These are phyloP conservation scores for Blastobotrys ciferrii DNA, from an alignment of 1,139 yeast species.

Conservation along the genomic window DNA sequence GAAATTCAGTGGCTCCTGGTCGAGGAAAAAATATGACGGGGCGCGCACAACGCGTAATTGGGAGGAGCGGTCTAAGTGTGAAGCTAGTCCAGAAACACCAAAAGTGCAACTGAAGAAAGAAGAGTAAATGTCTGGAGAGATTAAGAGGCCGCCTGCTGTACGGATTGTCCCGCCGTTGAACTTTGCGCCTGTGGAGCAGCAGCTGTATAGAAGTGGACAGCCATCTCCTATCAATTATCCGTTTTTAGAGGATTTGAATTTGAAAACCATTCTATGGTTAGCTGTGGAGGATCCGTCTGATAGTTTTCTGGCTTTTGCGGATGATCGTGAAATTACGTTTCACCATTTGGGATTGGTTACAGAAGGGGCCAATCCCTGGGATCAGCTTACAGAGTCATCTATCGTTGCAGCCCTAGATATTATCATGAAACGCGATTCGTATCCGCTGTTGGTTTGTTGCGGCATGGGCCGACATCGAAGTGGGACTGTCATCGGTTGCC, in stretches of 20 bases:
- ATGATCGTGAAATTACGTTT: slow-evolving; percentile 61
- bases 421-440: slow-evolving; percentile 65
- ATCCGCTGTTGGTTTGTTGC: slow-evolving; percentile 87
- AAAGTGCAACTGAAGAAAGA: not conserved
- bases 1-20: no score
- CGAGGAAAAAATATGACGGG: no score
- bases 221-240: slow-evolving; percentile 95
- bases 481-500: slow-evolving; percentile 92
- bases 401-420: slow-evolving; percentile 76
- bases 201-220: slow-evolving; percentile 86
- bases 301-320: slow-evolving; percentile 77
- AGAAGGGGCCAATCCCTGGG: slow-evolving; percentile 90
- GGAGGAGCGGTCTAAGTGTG: not conserved
- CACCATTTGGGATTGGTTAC: slow-evolving; percentile 57
- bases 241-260: slow-evolving; percentile 67
- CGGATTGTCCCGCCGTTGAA: slow-evolving; percentile 90
- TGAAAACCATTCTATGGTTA: slow-evolving; percentile 85
- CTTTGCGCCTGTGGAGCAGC: slow-evolving; percentile 89
- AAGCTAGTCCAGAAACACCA: not conserved
- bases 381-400: slow-evolving; percentile 82
- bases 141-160: slow-evolving; percentile 31
- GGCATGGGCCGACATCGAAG: slow-evolving; percentile 98
- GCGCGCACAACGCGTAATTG: slow-evolving; percentile 3
- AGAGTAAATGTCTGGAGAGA: slow-evolving; percentile 9
- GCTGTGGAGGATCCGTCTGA: slow-evolving; percentile 96